These are phyloP conservation scores for Lantana camara DNA, from an alignment of 257 asterid genomes.

Conservation along the genomic window DNA sequence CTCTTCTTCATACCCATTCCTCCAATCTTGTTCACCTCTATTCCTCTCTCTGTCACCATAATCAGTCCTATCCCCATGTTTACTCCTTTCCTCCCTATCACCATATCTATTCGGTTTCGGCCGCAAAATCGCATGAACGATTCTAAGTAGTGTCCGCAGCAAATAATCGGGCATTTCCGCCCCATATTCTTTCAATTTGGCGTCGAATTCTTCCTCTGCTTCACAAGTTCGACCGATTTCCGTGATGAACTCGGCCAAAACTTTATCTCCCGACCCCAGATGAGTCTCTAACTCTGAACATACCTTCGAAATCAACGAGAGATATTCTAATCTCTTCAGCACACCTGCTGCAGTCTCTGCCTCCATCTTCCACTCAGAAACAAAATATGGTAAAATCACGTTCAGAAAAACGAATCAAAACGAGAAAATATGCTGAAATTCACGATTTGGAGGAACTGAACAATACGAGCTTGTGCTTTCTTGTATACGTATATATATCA, in stretches of 20 bases:
- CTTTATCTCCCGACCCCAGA: constrained; percentile 69
- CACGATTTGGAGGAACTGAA: no score
- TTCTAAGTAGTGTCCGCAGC: constrained; percentile 73
- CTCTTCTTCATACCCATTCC: constrained; percentile 45
- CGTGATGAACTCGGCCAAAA: constrained; percentile 79
- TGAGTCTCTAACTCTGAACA: constrained; percentile 79
- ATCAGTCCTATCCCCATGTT: constrained; percentile 31
- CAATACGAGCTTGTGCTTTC: no score
- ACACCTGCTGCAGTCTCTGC: constrained; percentile 44
- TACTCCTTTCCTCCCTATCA: constrained; percentile 33
- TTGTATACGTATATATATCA: no score
- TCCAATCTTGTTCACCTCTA: constrained; percentile 34
- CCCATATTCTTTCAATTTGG: constrained; percentile 60
- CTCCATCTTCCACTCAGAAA: constrained; percentile 35
- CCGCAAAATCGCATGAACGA: constrained; percentile 83
- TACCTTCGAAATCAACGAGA: constrained; percentile 82
- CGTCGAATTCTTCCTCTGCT: constrained; percentile 60
- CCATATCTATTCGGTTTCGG: constrained; percentile 40
- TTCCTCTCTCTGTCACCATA: constrained; percentile 31
- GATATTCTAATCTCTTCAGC: constrained; percentile 68
- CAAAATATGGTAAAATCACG: neutral
- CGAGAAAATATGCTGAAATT: no score
- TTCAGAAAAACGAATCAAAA: no score
- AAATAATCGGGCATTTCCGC: constrained; percentile 93
- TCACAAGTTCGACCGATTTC: constrained; percentile 70